Conservation (phyloP, 2,329 filamentous ascomycete genomes). For the Monilinia vaccinii-corymbosi region DNA sequence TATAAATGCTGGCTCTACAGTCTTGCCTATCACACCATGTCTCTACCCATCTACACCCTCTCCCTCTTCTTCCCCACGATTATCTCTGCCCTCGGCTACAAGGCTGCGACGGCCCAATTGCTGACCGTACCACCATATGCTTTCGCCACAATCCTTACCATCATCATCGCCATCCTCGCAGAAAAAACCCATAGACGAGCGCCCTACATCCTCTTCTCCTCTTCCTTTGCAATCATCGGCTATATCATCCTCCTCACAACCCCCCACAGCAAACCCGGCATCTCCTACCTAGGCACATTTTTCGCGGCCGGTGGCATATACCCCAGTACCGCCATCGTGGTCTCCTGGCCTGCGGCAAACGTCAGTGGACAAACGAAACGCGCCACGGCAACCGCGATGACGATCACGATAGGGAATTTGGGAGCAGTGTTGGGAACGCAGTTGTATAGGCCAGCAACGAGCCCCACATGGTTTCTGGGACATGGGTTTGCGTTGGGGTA, state of each 20-base stretch:
- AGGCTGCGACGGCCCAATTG: constrained; percentile 44
- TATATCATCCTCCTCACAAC: constrained; percentile 50
- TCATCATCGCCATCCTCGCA: constrained; percentile 49
- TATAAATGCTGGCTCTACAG: constrained; percentile 67
- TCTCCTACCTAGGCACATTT: constrained; percentile 53
- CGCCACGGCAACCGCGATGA: constrained; percentile 59
- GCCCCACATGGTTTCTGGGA: constrained; percentile 55
- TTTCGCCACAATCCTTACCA: constrained; percentile 50
- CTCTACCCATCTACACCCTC: constrained; percentile 49
- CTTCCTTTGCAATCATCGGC: constrained; percentile 49
- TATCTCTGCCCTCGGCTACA: constrained; percentile 45
- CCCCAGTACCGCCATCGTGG: constrained; percentile 51
- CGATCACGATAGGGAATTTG: constrained; percentile 62
- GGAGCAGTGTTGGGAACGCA: constrained; percentile 63
- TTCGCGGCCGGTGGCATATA: constrained; percentile 60
- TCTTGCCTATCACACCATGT: constrained; percentile 63
- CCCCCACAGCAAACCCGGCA: constrained; percentile 37
- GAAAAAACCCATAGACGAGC: constrained; percentile 49
- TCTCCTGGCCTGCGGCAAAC: constrained; percentile 65
- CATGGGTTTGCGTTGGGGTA: constrained; percentile 60
- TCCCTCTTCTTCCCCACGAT: constrained; percentile 49
- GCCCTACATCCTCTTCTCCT: constrained; percentile 52
- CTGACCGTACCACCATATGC: constrained; percentile 57
- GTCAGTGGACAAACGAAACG: constrained; percentile 63
- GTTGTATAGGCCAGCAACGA: constrained; percentile 51